A percentile compares a stretch with the other conserved stretches of the same genome.
Conservation (phyloP, 2,329 filamentous ascomycete species). For the Beauveria sp. region DNA sequence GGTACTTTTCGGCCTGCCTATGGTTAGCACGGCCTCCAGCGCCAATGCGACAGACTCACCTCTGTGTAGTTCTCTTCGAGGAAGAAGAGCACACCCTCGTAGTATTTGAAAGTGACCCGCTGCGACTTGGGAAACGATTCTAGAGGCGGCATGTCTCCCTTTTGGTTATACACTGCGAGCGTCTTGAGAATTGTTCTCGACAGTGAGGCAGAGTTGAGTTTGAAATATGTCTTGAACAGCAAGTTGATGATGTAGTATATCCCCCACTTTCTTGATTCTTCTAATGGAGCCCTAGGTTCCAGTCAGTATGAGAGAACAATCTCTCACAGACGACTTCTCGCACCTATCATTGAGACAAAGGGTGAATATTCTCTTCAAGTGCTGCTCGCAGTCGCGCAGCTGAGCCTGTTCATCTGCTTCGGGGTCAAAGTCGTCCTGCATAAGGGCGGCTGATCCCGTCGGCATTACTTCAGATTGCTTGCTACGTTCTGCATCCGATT, state of each 20-base stretch:
- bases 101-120: conserved; percentile 93
- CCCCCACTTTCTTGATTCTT: conserved; percentile 94
- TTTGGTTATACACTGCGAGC: conserved; percentile 61
- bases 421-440: conserved; percentile 76
- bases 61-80: conserved; percentile 86
- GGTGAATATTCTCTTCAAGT: conserved; percentile 87
- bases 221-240: conserved; percentile 98
- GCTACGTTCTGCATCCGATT: conserved; percentile 66
- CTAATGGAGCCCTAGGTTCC: conserved; percentile 59
- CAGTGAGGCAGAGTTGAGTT: conserved; percentile 80
- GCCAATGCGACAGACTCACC: conserved; percentile 33
- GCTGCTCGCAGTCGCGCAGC: conserved; percentile 81
- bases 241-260: conserved; percentile 93
- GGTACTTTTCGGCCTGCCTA: conserved; percentile 64
- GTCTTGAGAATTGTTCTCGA: conserved; percentile 86
- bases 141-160: conserved; percentile 72
- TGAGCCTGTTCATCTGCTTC: conserved; percentile 73
- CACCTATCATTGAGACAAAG: conserved; percentile 86
- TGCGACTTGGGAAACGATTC: conserved; percentile 80
- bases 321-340: conserved; percentile 18
- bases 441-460: conserved; percentile 34
- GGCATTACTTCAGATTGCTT: conserved; percentile 25
- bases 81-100: conserved; percentile 87
- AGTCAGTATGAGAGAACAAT: neutral
- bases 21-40: neutral